Evolutionary conservation across 225 moss, liverwort and hornwort genomes (phyloP).

Genomic region (Ulota crispa): DNA sequence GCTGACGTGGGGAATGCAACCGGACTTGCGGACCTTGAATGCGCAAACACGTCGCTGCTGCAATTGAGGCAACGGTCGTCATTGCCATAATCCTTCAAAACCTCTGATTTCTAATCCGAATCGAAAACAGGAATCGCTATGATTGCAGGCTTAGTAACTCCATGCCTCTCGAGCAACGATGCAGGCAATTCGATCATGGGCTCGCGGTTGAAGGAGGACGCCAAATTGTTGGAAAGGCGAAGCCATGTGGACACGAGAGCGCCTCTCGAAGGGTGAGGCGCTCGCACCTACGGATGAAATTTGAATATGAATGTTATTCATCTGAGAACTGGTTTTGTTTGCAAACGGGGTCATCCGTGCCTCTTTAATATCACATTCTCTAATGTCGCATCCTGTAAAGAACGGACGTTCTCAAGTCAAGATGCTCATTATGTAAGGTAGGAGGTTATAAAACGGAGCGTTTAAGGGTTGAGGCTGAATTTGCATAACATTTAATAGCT

Average conservation of each 20-base stretch:
- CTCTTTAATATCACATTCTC: no score
- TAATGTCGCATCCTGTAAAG: no score
- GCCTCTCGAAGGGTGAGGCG: conserved; percentile 29
- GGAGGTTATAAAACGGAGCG: no score
- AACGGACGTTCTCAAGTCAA: no score
- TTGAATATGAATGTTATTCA: background rate
- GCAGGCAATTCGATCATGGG: background rate
- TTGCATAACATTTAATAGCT: no score
- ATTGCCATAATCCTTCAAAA: conserved; percentile 22
- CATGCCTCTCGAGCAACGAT: background rate
- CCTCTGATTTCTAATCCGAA: background rate
- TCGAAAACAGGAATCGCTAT: background rate
- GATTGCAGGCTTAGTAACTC: background rate
- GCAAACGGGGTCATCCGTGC: no score
- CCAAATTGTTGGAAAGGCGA: background rate
- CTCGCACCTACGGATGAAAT: background rate
- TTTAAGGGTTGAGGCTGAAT: no score
- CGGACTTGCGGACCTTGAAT: conserved; percentile 12
- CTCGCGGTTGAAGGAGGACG: background rate
- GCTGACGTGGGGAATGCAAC: background rate
- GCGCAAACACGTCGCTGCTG: conserved; percentile 13
- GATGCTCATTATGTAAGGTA: no score
- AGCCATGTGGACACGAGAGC: conserved; percentile 25
- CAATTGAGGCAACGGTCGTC: background rate
- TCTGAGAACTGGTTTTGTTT: background rate